These are phyloP conservation scores for Starmera pachycereana DNA, from an alignment of 805 yeast genomes.

Conservation along the genomic window DNA sequence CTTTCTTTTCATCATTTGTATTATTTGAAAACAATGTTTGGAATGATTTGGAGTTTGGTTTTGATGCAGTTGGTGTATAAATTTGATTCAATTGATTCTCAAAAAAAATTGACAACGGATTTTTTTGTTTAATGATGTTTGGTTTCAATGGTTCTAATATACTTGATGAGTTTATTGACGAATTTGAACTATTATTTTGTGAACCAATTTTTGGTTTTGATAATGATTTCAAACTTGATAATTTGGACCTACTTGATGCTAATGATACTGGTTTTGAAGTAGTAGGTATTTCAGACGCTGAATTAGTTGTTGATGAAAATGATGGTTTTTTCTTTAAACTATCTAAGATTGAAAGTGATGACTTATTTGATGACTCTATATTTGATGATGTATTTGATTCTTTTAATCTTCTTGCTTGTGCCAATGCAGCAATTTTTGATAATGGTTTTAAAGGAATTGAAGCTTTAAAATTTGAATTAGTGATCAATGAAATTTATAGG, in stretches of 20 bases:
- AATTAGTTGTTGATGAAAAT: neutral
- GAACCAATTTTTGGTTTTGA: no score
- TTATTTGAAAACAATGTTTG: neutral
- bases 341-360: conserved; percentile 15
- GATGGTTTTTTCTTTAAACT: conserved; percentile 4
- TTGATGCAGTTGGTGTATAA: no score
- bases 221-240: no score
- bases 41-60: conserved; percentile 1
- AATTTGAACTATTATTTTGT: no score
- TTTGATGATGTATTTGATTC: neutral
- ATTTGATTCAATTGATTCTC: no score
- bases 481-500: neutral
- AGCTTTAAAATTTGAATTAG: neutral
- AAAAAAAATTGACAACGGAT: no score
- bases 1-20: neutral
- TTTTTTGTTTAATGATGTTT: no score
- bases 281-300: neutral
- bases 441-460: conserved; percentile 5
- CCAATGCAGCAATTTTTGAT: conserved; percentile 15
- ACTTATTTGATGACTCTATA: neutral
- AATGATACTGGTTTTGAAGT: neutral
- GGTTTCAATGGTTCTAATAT: no score
- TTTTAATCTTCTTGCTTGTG: conserved; percentile 12
- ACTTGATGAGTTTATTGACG: no score
- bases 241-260: no score